Conservation (phyloP, 495 filamentous ascomycete species). For the Penicillium lividum region DNA sequence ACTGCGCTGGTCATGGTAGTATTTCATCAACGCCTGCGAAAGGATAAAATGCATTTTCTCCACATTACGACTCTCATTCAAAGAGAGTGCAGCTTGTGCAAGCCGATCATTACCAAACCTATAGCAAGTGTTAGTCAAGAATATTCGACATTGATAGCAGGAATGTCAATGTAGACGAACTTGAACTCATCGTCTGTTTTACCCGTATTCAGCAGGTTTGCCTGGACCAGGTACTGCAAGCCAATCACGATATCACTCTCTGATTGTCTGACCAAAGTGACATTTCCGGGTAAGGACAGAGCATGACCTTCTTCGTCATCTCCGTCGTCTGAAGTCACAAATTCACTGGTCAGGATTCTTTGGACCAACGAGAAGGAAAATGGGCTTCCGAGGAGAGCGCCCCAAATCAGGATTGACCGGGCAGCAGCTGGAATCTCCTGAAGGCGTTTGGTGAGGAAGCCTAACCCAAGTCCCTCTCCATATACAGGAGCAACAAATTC, state of each 20-base stretch:
- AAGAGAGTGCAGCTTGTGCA: slow-evolving; percentile 66
- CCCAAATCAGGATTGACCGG: slow-evolving; percentile 83
- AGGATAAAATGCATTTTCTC: slow-evolving; percentile 87
- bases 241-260: slow-evolving; percentile 66
- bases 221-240: slow-evolving; percentile 73
- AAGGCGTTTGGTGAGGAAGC: slow-evolving; percentile 75
- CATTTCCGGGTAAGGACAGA: slow-evolving; percentile 35
- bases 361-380: slow-evolving; percentile 84
- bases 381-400: slow-evolving; percentile 70
- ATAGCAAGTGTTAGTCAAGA: slow-evolving; percentile 13
- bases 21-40: slow-evolving; percentile 73
- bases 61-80: slow-evolving; percentile 66
- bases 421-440: slow-evolving; percentile 71
- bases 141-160: neutral
- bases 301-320: slow-evolving; percentile 26
- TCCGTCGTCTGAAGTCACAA: slow-evolving; percentile 50
- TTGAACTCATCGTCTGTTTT: slow-evolving; percentile 75
- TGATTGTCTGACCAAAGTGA: slow-evolving; percentile 33
- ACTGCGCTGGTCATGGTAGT: slow-evolving; percentile 57
- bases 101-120: slow-evolving; percentile 85
- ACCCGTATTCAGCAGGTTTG: slow-evolving; percentile 72
- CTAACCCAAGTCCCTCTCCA: slow-evolving; percentile 74
- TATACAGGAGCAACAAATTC: slow-evolving; percentile 76
- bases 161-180: slow-evolving; percentile 22
- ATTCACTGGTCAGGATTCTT: slow-evolving; percentile 69